Percentiles rank a stretch among this genome's conserved stretches.
These are phyloP conservation scores for Tilletia setariae DNA, from an alignment of 1,284 basidiomycete genomes.

Conservation along the genomic window DNA sequence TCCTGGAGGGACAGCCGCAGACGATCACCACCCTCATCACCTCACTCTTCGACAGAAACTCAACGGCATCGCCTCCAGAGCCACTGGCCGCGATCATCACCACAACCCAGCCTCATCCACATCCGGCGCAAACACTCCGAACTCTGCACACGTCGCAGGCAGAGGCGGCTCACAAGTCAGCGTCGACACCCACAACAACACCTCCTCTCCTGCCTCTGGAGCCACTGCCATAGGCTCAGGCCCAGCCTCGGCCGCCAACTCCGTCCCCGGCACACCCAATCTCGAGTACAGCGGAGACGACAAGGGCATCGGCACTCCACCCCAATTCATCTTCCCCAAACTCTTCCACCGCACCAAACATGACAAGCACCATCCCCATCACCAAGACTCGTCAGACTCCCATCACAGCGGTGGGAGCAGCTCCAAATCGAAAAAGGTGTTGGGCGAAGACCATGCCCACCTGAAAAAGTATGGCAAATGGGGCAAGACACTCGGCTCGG, in stretches of 20 bases:
- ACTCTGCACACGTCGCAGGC: background rate
- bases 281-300: background rate
- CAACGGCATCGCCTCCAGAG: slow-evolving; percentile 11
- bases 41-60: background rate
- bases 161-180: background rate
- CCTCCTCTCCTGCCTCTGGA: background rate
- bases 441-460: slow-evolving; percentile 68
- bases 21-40: too few species aligned
- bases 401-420: slow-evolving; percentile 27
- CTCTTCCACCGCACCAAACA: slow-evolving; percentile 38
- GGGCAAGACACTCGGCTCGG: slow-evolving; percentile 90
- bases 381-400: slow-evolving; percentile 23
- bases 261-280: too few species aligned
- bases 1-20: background rate
- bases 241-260: background rate
- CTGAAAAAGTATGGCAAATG: slow-evolving; percentile 99
- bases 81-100: slow-evolving; percentile 1
- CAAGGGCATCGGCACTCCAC: slow-evolving; percentile 32
- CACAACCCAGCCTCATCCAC: background rate
- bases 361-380: slow-evolving; percentile 30
- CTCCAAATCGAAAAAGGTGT: slow-evolving; percentile 11
- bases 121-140: background rate
- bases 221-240: background rate
- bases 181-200: background rate
- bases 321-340: slow-evolving; percentile 51